Evolutionary conservation across 495 filamentous ascomycete genomes (phyloP), one percentile per base, ranked within the genome.

Genomic region (Saxophila tyrrhenica): DNA sequence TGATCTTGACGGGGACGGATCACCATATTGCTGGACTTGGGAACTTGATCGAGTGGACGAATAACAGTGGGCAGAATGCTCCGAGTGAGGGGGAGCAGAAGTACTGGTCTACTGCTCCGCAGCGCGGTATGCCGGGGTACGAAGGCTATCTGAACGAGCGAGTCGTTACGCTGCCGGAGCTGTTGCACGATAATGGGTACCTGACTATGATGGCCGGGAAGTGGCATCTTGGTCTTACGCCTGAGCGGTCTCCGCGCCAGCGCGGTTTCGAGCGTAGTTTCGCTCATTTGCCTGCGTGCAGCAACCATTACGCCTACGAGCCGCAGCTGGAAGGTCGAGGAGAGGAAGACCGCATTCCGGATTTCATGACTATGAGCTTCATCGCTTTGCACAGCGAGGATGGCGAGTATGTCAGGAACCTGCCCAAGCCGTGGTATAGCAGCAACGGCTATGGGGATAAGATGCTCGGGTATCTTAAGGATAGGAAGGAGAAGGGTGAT

Each of bases 131-230:
- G 77, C 79, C 80, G 0, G 80, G 80, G 0, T 81, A 84, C 61
- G 81, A 83, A 64, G 80, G 80, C 1, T 84, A 82, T 54, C 71
- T 84, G 25, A 82, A 84, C 52, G 76, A 81, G 44, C 65, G 71
- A 5, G 80, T 84, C 21, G 81, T 74, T 0, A 74, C 81, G 3
- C 69, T 85, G 2, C 79, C 81, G 8, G 79, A 85, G 62, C 46
- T 84, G 15, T 70, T 85, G 2, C 71, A 70, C 9, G 81, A 85
- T 58, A 73, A 69, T 0, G 81, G 81, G 22, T 85, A 85, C 57
- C 71, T 74, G 54, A 84, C 81, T 13, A 45, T 82, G 11, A 79
- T 83, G 75, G 71, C 75, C 3, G 80, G 79, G 0, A 83, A 84
- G 63, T 83, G 65, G 65, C 75, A 79, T 63, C 60, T 78, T 11